Percentiles rank a stretch among this genome's conserved stretches.
Conservation (phyloP, 768 basidiomycete genomes). For the Podaxis rugospora region DNA sequence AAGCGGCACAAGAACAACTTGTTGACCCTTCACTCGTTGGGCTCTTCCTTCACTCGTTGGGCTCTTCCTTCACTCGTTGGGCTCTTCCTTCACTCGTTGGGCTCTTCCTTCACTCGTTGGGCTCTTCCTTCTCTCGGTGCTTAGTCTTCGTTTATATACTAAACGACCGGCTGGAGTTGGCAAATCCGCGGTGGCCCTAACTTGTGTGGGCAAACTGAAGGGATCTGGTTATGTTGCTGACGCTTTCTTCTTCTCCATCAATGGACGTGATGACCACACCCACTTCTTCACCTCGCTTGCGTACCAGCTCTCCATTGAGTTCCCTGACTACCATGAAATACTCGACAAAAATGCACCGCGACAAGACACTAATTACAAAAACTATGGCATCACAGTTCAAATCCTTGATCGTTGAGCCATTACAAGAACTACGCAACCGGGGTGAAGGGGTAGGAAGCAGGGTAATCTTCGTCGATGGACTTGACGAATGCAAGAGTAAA, state of each 20-base stretch:
- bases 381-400: background rate
- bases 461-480: background rate
- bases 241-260: conserved; percentile 7
- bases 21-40: background rate
- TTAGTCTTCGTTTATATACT: background rate
- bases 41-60: background rate
- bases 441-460: background rate
- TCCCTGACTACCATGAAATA: background rate
- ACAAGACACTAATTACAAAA: background rate
- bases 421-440: background rate
- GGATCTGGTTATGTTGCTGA: background rate
- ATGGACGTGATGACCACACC: background rate
- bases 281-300: conserved; percentile 5
- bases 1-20: too few species aligned
- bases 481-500: background rate
- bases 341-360: background rate
- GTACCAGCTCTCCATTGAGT: background rate
- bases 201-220: background rate
- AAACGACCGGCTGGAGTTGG: background rate
- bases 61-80: too few species aligned
- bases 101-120: background rate
- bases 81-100: background rate
- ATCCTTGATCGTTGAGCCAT: background rate
- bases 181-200: conserved; percentile 2
- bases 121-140: background rate